Evolutionary conservation across 768 basidiomycete species (phyloP), one percentile per base, ranked within the genome.

Genomic region (Kwoniella pini): DNA sequence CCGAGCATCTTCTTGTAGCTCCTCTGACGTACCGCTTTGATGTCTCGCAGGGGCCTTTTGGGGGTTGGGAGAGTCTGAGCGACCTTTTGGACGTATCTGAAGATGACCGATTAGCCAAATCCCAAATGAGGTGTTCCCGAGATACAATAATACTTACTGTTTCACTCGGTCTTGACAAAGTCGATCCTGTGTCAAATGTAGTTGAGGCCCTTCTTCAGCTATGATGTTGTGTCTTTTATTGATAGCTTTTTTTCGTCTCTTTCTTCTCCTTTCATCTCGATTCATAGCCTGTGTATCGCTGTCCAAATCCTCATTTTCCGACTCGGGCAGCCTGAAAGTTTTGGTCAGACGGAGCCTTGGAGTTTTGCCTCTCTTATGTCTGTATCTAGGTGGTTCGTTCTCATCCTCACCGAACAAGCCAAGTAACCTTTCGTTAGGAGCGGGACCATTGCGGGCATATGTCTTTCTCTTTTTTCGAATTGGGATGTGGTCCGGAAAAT

Each of bases 371-470:
- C 28, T 10, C 24, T 51, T 28, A 6, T 22, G 10, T 24, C 40
- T 15, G 15, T 21, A 30, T 31, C 40, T 26, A 51, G 2, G 49
- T 22, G 46, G 39, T 31, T 30, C 3, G 40, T 36, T 13, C 26
- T 51, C 43, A n/a, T 42, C 57, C 19, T 50, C 24, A 4, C 40
- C 36, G 26, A 57, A 57, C 19, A 57, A 19, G 4, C 36, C 43
- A 30, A 30, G 21, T 27, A 57, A 3, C 21, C 40, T 11, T 13
- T 43, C 28, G 17, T 42, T 50, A 43, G 57, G 57, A 21, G 49
- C 33, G n/a, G 57, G 57, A 22, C 57, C 57, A 42, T 59, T 59
- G 15, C 57, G 15, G 9, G 46, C 27, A 11, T 22, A 58, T 12
- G 31, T 26, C 12, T 53, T 59, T n/a, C 26, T 21, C 19, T 33